Evolutionary conservation across 306 rosid species (phyloP).

Genomic region (Prinsepia uniflora): DNA sequence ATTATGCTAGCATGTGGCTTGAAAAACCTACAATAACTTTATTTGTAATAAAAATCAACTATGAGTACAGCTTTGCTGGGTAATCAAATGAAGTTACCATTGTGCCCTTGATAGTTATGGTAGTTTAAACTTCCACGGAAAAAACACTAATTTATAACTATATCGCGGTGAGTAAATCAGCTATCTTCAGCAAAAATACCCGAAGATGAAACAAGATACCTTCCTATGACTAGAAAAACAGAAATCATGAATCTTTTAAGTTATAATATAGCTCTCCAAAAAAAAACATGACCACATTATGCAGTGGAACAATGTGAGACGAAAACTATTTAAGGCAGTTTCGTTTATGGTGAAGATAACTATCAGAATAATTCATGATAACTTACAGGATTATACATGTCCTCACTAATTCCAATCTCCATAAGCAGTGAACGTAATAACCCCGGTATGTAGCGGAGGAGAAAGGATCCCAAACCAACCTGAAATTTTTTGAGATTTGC

Average conservation of each 20-base stretch:
- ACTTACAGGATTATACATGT: conserved; percentile 97
- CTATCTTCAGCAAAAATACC: conserved; percentile 4
- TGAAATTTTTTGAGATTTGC: conserved; percentile 32
- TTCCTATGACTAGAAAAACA: neutral
- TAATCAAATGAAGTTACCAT: neutral
- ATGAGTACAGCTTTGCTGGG: neutral
- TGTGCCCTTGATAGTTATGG: neutral
- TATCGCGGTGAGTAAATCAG: neutral
- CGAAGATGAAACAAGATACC: neutral
- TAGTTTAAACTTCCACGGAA: conserved; percentile 2
- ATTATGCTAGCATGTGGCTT: conserved; percentile 1
- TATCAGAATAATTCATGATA: conserved; percentile 33
- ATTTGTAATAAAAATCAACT: neutral
- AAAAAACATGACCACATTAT: neutral
- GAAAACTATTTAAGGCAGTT: neutral
- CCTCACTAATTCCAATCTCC: conserved; percentile 76
- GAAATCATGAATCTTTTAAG: neutral
- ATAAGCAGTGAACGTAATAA: conserved; percentile 51
- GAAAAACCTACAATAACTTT: neutral
- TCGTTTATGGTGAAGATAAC: conserved; percentile 17
- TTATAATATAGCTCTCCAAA: neutral
- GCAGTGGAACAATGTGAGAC: neutral
- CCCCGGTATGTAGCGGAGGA: conserved; percentile 72
- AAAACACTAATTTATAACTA: neutral
- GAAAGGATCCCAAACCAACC: conserved; percentile 78